These are phyloP conservation scores for Aspergillus coremiiformis DNA, from an alignment of 495 filamentous ascomycete genomes.

Conservation along the genomic window DNA sequence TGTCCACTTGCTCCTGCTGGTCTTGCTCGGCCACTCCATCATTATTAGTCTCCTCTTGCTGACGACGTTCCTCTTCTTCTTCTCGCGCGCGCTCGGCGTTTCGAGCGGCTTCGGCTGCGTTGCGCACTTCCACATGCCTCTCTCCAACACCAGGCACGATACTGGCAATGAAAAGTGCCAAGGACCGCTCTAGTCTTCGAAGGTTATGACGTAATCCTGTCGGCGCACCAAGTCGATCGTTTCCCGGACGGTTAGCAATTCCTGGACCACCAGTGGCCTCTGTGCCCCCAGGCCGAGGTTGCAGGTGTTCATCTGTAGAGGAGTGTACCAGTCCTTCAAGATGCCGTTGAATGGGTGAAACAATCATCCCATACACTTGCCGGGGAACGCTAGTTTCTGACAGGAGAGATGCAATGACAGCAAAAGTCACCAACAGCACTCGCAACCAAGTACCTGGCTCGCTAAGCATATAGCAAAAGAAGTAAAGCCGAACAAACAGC, in stretches of 20 bases:
- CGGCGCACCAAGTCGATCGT: conserved; percentile 4
- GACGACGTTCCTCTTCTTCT: conserved; percentile 24
- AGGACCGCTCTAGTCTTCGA: conserved; percentile 60
- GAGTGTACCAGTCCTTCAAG: conserved; percentile 64
- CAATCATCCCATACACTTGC: conserved; percentile 46
- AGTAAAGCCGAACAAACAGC: conserved; percentile 67
- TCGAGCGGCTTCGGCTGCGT: conserved; percentile 51
- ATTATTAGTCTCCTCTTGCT: conserved; percentile 7
- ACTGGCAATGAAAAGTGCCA: conserved; percentile 79
- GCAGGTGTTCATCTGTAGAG: conserved; percentile 21
- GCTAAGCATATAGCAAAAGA: conserved; percentile 75
- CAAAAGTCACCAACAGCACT: conserved; percentile 53
- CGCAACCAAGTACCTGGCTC: conserved; percentile 65
- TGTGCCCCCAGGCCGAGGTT: conserved; percentile 3
- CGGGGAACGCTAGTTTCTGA: conserved; percentile 59
- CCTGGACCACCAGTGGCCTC: conserved; percentile 24
- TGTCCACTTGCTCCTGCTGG: background rate
- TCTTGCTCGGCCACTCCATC: background rate
- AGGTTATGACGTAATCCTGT: conserved; percentile 38
- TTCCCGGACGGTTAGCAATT: conserved; percentile 12
- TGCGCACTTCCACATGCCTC: conserved; percentile 64
- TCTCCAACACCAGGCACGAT: conserved; percentile 81
- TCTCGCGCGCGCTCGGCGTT: conserved; percentile 42
- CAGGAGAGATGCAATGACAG: conserved; percentile 53
- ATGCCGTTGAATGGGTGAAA: conserved; percentile 60